These are phyloP conservation scores for Penicillium sp. DNA, from an alignment of 2,329 filamentous ascomycete genomes.

Conservation along the genomic window DNA sequence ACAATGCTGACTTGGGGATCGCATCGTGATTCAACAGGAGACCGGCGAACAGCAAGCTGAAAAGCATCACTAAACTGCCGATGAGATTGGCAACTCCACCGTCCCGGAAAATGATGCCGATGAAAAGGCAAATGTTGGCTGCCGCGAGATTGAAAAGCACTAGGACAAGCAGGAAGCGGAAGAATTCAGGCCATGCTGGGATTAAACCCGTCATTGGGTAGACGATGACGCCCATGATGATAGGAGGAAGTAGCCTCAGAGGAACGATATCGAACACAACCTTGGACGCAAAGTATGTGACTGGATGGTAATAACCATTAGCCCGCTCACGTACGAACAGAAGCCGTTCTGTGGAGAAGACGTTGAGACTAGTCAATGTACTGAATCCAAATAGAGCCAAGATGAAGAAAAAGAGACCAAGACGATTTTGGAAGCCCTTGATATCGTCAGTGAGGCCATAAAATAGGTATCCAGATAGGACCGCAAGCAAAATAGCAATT, in stretches of 20 bases:
- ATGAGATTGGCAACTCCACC: slow-evolving; percentile 88
- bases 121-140: slow-evolving; percentile 89
- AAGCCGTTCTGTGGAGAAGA: slow-evolving; percentile 86
- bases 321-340: slow-evolving; percentile 91
- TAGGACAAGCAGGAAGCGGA: slow-evolving; percentile 86
- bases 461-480: slow-evolving; percentile 92
- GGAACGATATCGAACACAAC: slow-evolving; percentile 98
- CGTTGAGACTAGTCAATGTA: slow-evolving; percentile 87
- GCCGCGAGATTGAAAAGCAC: slow-evolving; percentile 96
- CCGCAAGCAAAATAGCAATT: slow-evolving; percentile 89
- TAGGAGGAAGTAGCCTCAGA: slow-evolving; percentile 86
- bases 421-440: slow-evolving; percentile 93
- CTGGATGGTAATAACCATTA: slow-evolving; percentile 92
- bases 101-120: slow-evolving; percentile 93
- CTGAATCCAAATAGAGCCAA: slow-evolving; percentile 95
- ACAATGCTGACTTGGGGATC: slow-evolving; percentile 79
- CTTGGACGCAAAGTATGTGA: slow-evolving; percentile 93
- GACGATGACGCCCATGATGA: slow-evolving; percentile 92
- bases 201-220: slow-evolving; percentile 97
- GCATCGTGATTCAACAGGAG: slow-evolving; percentile 92
- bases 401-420: slow-evolving; percentile 97
- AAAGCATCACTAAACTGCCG: slow-evolving; percentile 94
- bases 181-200: slow-evolving; percentile 76
- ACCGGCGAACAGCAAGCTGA: slow-evolving; percentile 91
- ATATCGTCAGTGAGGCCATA: slow-evolving; percentile 96